phyloP scores from a whole-genome alignment of 768 basidiomycete species.

The Leccinum pellstonianum region DNA sequence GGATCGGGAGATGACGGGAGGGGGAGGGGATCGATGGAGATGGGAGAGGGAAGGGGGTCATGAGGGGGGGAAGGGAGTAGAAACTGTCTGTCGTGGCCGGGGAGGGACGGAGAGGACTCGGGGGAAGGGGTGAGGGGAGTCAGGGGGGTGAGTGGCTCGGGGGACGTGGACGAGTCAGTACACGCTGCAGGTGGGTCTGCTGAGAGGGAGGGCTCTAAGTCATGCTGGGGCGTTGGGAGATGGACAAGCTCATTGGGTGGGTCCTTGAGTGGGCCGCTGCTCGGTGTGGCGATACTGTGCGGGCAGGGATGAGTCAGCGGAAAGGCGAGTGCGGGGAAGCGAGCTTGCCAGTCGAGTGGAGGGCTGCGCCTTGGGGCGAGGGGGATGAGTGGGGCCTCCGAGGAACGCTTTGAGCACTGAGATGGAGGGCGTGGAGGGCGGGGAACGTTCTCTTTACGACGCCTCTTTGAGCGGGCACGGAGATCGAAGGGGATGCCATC shows the following conservation, averaged over 20 bases:
- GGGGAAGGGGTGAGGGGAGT: constrained; percentile 26
- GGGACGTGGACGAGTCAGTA: constrained; percentile 1
- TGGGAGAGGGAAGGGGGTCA: constrained; percentile 7
- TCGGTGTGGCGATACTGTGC: constrained; percentile 8
- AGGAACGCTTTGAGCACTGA: constrained; percentile 14
- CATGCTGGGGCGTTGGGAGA: not conserved
- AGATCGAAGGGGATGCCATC: constrained; percentile 24
- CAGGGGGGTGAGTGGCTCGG: constrained; percentile 20
- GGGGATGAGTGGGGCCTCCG: constrained; percentile 6
- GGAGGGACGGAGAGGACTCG: constrained; percentile 21
- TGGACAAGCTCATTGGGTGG: not conserved
- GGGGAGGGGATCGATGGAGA: constrained; percentile 1
- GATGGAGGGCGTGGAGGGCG: not conserved
- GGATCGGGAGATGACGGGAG: not conserved
- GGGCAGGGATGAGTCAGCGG: not conserved
- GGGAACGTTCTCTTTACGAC: constrained; percentile 23
- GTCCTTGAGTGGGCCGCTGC: constrained; percentile 3
- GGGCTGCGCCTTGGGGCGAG: constrained; percentile 5
- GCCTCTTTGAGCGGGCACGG: constrained; percentile 18
- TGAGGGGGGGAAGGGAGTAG: constrained; percentile 4
- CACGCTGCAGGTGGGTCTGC: not conserved
- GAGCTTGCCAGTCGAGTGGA: not conserved
- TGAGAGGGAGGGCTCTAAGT: constrained; percentile 1
- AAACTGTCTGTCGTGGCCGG: constrained; percentile 28
- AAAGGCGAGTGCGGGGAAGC: not conserved